Percentiles rank a stretch among this genome's conserved stretches.
Evolutionary conservation across 257 asterid species (phyloP).

Genomic region (Petunia secreta): DNA sequence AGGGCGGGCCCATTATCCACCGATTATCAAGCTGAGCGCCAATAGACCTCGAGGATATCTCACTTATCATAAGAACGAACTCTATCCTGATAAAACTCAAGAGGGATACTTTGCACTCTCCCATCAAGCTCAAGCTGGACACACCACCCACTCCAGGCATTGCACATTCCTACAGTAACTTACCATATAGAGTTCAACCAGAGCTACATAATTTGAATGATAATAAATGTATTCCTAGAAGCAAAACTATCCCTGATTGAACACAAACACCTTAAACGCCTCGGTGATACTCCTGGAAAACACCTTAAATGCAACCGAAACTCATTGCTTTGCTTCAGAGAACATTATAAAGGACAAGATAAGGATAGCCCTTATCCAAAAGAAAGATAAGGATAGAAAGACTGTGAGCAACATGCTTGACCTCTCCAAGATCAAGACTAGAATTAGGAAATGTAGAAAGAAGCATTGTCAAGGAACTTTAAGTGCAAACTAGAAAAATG

Average conservation of each 20-base stretch:
- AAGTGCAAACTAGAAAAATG: not conserved
- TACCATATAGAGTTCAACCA: not conserved
- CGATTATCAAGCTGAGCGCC: too few relatives aligned
- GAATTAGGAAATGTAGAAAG: not conserved
- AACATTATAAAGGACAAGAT: not conserved
- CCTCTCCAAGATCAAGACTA: not conserved
- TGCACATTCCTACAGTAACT: conserved; percentile 1
- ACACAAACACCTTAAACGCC: not conserved
- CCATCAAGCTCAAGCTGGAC: not conserved
- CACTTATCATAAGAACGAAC: not conserved
- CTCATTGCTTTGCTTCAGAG: not conserved
- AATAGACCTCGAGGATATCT: too few relatives aligned
- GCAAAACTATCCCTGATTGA: not conserved
- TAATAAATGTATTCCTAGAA: not conserved
- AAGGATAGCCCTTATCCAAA: not conserved
- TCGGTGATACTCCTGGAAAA: not conserved
- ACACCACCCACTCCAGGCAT: conserved; percentile 16
- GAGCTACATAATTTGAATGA: not conserved
- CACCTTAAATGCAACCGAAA: not conserved
- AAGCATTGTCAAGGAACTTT: not conserved
- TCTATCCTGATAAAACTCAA: not conserved
- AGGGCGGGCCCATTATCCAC: too few relatives aligned
- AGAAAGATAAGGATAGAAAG: not conserved
- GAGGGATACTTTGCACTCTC: not conserved
- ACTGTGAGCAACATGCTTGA: not conserved